Conservation (phyloP, 345 rosid species). For the Citrus maxima region DNA sequence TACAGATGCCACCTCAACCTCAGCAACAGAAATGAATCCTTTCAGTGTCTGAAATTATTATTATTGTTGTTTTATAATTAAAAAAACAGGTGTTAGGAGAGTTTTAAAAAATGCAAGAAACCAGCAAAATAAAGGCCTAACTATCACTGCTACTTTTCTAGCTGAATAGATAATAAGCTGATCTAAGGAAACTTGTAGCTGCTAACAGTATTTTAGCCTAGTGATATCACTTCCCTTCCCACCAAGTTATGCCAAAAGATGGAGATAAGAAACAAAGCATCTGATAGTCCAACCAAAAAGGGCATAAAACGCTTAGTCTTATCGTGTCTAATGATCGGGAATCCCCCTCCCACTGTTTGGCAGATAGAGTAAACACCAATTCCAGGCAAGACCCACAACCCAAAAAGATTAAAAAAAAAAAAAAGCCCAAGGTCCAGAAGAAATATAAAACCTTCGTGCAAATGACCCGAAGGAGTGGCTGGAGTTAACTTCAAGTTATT, state of each 20-base stretch:
- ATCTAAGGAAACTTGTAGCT: not conserved
- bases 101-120: not conserved
- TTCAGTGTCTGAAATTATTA: constrained; percentile 55
- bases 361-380: not conserved
- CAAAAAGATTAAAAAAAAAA: not conserved
- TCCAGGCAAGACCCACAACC: not conserved
- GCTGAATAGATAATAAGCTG: not conserved
- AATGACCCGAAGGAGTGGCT: not conserved
- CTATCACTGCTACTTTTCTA: not conserved
- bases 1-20: constrained; percentile 74
- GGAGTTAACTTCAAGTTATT: not conserved
- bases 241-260: not conserved
- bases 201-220: not conserved
- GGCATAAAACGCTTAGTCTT: not conserved
- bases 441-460: not conserved
- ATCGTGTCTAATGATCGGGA: not conserved
- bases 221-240: not conserved
- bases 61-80: not conserved
- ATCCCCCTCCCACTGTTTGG: not conserved
- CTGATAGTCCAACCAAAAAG: too few relatives aligned
- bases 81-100: constrained; percentile 11
- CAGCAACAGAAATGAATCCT: constrained; percentile 71
- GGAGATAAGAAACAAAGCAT: not conserved
- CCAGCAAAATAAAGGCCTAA: not conserved
- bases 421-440: not conserved